Conservation (phyloP, 1,284 basidiomycete species). For the Chondrostereum purpureum region DNA sequence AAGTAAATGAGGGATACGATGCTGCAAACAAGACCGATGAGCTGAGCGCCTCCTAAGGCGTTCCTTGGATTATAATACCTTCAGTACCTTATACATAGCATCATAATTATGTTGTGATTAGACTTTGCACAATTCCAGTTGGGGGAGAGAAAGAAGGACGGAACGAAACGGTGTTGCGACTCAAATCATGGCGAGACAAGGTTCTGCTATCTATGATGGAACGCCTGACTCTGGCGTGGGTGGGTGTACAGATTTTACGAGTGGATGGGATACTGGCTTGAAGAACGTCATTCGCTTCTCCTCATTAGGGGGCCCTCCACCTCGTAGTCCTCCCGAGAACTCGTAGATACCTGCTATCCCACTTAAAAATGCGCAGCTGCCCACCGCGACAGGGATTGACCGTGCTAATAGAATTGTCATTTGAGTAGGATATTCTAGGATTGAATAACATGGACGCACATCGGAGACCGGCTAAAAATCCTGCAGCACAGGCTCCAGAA, state of each 20-base stretch:
- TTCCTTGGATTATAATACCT: neutral
- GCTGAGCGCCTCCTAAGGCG: slow-evolving; percentile 8
- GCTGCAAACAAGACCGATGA: slow-evolving; percentile 1
- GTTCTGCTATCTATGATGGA: slow-evolving; percentile 15
- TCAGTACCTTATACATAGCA: neutral
- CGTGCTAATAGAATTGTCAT: slow-evolving; percentile 52
- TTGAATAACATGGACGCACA: slow-evolving; percentile 54
- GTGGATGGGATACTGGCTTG: slow-evolving; percentile 37
- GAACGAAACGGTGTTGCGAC: too few relatives aligned
- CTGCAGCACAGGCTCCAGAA: slow-evolving; percentile 88
- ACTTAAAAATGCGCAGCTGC: slow-evolving; percentile 76
- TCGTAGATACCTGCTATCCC: slow-evolving; percentile 81
- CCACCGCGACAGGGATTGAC: slow-evolving; percentile 80
- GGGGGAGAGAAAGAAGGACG: too few relatives aligned
- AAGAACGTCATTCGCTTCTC: slow-evolving; percentile 69
- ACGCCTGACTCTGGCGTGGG: neutral
- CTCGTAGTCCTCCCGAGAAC: slow-evolving; percentile 62
- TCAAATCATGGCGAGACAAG: slow-evolving; percentile 1
- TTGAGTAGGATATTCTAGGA: too few relatives aligned
- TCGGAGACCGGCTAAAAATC: slow-evolving; percentile 83
- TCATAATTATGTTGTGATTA: too few relatives aligned
- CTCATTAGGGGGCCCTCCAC: slow-evolving; percentile 37
- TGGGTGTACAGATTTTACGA: neutral
- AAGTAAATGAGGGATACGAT: slow-evolving; percentile 34
- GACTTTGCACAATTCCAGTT: too few relatives aligned